phyloP scores from a whole-genome alignment of 495 filamentous ascomycete species.

The Evansstolkia leycettana region DNA sequence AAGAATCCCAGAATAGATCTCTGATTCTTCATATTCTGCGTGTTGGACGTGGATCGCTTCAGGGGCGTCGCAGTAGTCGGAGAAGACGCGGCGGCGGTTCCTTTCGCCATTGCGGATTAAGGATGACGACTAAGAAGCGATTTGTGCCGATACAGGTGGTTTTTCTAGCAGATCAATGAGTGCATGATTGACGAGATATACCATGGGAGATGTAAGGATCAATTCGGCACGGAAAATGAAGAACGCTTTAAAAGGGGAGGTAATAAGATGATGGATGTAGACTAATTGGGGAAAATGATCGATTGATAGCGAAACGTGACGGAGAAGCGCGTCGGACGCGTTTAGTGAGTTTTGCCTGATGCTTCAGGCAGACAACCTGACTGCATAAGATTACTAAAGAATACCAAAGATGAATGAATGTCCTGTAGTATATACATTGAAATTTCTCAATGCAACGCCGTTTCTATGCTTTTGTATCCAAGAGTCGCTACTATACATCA shows the following conservation, averaged over 20 bases:
- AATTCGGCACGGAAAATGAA: background rate
- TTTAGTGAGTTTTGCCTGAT: background rate
- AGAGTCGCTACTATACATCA: conserved; percentile 2
- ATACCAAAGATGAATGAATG: no score
- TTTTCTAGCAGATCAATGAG: conserved; percentile 1
- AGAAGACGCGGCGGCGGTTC: conserved; percentile 22
- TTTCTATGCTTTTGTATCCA: background rate
- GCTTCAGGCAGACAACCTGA: background rate
- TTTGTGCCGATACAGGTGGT: background rate
- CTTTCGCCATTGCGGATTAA: conserved; percentile 28
- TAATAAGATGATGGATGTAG: background rate
- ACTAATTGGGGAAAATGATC: background rate
- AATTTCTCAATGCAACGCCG: no score
- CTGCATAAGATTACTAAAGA: no score
- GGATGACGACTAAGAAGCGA: background rate
- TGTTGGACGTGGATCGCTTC: conserved; percentile 33
- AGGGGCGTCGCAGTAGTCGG: conserved; percentile 28
- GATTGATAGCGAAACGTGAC: background rate
- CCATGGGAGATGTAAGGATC: background rate
- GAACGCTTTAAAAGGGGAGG: background rate
- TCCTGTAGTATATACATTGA: no score
- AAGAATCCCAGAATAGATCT: conserved; percentile 82
- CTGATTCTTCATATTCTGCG: conserved; percentile 54
- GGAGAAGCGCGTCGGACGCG: conserved; percentile 1
- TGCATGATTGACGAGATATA: conserved; percentile 1